Evolutionary conservation across 2,329 filamentous ascomycete genomes (phyloP).

Genomic region (Colletotrichum shisoi): DNA sequence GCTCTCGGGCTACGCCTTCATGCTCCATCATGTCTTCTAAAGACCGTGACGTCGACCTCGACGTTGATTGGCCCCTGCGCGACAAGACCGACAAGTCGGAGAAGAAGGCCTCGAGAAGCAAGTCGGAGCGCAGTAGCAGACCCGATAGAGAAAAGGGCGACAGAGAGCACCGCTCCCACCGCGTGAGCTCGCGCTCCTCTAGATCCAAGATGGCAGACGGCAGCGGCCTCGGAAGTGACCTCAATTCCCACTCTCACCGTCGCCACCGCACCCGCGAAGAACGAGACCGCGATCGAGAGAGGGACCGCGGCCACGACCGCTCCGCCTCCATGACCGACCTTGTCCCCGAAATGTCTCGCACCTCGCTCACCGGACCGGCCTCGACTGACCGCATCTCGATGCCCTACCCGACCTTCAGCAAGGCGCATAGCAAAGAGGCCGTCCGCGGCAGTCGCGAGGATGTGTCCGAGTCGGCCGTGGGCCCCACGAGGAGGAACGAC

Average conservation of each 20-base stretch:
- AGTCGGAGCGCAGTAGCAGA: slow-evolving; percentile 36
- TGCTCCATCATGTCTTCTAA: slow-evolving; percentile 51
- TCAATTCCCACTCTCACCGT: slow-evolving; percentile 32
- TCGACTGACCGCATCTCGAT: slow-evolving; percentile 60
- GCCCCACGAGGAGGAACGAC: slow-evolving; percentile 49
- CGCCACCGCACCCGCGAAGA: slow-evolving; percentile 40
- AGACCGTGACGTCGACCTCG: slow-evolving; percentile 53
- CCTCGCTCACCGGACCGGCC: slow-evolving; percentile 45
- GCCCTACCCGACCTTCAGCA: slow-evolving; percentile 85
- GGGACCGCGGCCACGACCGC: slow-evolving; percentile 44
- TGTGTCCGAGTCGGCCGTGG: slow-evolving; percentile 46
- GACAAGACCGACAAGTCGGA: slow-evolving; percentile 47
- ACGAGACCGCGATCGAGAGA: slow-evolving; percentile 45
- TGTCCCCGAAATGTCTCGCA: slow-evolving; percentile 56
- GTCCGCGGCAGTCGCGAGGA: slow-evolving; percentile 72
- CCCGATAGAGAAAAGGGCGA: slow-evolving; percentile 42
- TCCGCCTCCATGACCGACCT: slow-evolving; percentile 57
- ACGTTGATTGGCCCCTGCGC: slow-evolving; percentile 46
- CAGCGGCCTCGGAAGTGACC: slow-evolving; percentile 35
- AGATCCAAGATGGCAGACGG: slow-evolving; percentile 38
- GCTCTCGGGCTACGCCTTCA: slow-evolving; percentile 37
- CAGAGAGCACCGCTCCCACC: slow-evolving; percentile 41
- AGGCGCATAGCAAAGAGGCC: slow-evolving; percentile 88
- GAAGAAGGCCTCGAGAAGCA: slow-evolving; percentile 32
- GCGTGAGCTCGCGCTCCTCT: slow-evolving; percentile 40